Evolutionary conservation across 345 rosid genomes (phyloP), one percentile per base, ranked within the genome.

Genomic region (Ceriops decandra): DNA sequence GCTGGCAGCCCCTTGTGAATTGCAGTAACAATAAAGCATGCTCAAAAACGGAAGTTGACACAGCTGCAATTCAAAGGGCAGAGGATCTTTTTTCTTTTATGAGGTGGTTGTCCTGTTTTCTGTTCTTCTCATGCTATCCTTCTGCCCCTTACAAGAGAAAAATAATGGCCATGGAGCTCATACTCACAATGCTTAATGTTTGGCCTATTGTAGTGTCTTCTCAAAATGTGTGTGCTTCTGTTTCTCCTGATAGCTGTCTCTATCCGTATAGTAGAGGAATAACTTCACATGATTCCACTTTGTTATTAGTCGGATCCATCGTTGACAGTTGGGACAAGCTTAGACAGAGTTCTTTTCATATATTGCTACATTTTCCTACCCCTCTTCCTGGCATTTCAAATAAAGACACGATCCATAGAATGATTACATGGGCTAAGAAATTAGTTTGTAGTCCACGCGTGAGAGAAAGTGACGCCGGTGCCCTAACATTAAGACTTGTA

Each of bases 391-490:
- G 98, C 51, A 76, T 93, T 78, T 83, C 92, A 70, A 81, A 84
- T 74, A 86, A 83, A 64, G 84, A 81, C 64, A 85, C 81, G 91
- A 89, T 88, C 75, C 80, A 79, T 72, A 85, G 72, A 66, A 74
- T 91, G 72, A 85, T 89, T 72, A 68, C 74, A 47, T 91, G 97
- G 97, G 96, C 98, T 64, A 86, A 89, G 81, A 79, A 82, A 31
- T 80, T 93, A 78, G 96, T 93, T 69, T 88, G 91, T 73, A 89
- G 97, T 74, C 91, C 98, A 74, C 97, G 97, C 63, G 98, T 93
- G 70, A 89, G 98, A 76, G 98, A 93, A 87, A 93, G 97, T 79
- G 98, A 93, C 74, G 98, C 95, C 64, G 98, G 98, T 54, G 84
- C 98, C 53, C 74, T 93, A 76, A 84, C 90, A 53, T 74, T 91